A percentile compares a stretch with the other conserved stretches of the same genome.
Conservation (phyloP, 306 rosid genomes). For the Ormosia semicastrata region DNA sequence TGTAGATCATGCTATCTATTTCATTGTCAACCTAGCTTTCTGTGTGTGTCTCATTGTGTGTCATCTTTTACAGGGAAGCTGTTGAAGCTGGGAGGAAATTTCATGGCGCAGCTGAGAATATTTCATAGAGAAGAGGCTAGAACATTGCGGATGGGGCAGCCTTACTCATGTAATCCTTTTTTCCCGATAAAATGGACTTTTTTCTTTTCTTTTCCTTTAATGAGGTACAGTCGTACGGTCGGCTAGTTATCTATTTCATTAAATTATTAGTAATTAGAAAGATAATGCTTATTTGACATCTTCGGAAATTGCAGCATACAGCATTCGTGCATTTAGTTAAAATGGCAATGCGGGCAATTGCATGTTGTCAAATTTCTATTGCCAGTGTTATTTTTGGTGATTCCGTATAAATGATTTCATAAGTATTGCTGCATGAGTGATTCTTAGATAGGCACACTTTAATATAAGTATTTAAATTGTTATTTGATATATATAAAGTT, state of each 20-base stretch:
- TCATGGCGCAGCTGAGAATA: conserved; percentile 55
- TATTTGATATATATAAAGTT: no score
- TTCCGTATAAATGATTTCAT: background rate
- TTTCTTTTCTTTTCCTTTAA: background rate
- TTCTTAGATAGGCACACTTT: no score
- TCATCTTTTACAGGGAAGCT: conserved; percentile 74
- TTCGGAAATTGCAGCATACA: background rate
- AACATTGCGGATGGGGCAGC: background rate
- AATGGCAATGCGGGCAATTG: background rate
- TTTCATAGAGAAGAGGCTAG: conserved; percentile 23
- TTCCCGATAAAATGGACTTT: background rate
- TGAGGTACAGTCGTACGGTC: conserved; percentile 12
- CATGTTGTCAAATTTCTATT: background rate
- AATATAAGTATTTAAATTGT: no score
- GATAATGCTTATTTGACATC: background rate
- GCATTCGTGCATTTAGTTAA: background rate
- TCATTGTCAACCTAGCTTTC: background rate
- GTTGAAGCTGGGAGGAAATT: conserved; percentile 88
- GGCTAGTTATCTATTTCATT: background rate
- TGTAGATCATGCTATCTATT: background rate
- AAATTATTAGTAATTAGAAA: background rate
- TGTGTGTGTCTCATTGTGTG: background rate
- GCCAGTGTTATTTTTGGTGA: background rate
- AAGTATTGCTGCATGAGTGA: background rate
- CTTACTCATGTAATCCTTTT: background rate